These are phyloP conservation scores for Vitis hybrid DNA, from an alignment of 177 flowering plant species.

Conservation along the genomic window DNA sequence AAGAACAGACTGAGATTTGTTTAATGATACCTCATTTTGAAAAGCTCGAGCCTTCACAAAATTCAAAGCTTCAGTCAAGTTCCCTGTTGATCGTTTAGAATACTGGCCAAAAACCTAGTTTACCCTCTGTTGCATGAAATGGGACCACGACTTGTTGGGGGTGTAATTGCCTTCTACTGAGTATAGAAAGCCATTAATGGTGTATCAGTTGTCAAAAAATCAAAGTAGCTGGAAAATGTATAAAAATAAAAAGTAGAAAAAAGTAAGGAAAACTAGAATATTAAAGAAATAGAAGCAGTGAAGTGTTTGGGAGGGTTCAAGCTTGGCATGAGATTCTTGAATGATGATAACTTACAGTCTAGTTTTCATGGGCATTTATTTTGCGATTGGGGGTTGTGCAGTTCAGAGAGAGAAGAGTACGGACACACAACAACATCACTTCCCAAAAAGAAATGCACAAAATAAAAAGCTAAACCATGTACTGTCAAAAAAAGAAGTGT, in stretches of 20 bases:
- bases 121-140: not conserved
- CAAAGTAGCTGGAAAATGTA: no score
- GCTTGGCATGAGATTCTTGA: no score
- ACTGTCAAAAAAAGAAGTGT: slow-evolving; percentile 37
- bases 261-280: no score
- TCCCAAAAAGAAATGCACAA: slow-evolving; percentile 37
- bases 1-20: slow-evolving; percentile 18
- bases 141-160: not conserved
- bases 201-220: no score
- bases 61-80: slow-evolving; percentile 15
- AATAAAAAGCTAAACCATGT: slow-evolving; percentile 28
- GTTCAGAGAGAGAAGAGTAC: slow-evolving; percentile 18
- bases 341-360: not conserved
- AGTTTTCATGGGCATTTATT: slow-evolving; percentile 8
- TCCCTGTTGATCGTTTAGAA: not conserved
- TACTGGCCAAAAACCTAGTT: not conserved
- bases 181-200: no score
- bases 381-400: slow-evolving; percentile 2
- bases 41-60: slow-evolving; percentile 9
- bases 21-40: slow-evolving; percentile 5
- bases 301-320: no score
- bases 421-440: slow-evolving; percentile 14
- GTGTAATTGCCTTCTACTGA: no score
- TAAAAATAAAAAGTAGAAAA: no score
- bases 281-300: no score